Base-by-base conservation (phyloP, 2,329 filamentous ascomycete genomes). In the Meredithiella fracta region DNA sequence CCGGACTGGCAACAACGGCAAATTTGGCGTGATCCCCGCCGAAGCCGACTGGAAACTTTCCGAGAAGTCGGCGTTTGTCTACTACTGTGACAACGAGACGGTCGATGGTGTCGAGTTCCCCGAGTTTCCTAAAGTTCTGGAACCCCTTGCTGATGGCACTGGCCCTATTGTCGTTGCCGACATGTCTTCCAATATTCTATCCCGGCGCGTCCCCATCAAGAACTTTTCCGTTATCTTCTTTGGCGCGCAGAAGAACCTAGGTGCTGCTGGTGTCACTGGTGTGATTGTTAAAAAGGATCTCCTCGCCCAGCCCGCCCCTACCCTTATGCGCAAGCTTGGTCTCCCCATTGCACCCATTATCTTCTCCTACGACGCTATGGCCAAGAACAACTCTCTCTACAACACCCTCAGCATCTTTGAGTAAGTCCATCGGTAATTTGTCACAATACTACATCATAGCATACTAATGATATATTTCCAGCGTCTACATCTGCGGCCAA, bases 381-480 rank as follows among this genome's bases (percentile, higher is more conserved):
- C 86, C 42, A 94, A 94, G 74, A 94, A 94, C 72, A 92, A 94
- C 72, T 92, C 85, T 62, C 76, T 97, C 26, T 97, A 97, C 73
- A 97, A 97, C 70, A 97, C 91, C 0, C 73, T 97, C 9, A 90
- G 87, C 64, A 94, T 97, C 64, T 95, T 97, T 64, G 90, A 80
- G 78, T 80, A 67, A 65, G 76, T 69, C 29, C 11, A 34, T n/a
- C n/a, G n/a, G n/a, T n/a, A n/a, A n/a, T n/a, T n/a, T n/a, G 22
- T 15, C 7, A 44, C 42, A 4, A 50, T n/a, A n/a, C n/a, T 55
- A 9, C 49, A 4, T 17, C 11, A 2, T 26, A 44, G n/a, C n/a
- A 20, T 25, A 11, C 15, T 42, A 20, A 44, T 40, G 47, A 50
- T n/a, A 38, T 44, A 9, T 61, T 63, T 47, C 3, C 54, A 80